Evolutionary conservation across 371 early-diverging fungal species (phyloP).

Genomic region (Saksenaea oblongispora): DNA sequence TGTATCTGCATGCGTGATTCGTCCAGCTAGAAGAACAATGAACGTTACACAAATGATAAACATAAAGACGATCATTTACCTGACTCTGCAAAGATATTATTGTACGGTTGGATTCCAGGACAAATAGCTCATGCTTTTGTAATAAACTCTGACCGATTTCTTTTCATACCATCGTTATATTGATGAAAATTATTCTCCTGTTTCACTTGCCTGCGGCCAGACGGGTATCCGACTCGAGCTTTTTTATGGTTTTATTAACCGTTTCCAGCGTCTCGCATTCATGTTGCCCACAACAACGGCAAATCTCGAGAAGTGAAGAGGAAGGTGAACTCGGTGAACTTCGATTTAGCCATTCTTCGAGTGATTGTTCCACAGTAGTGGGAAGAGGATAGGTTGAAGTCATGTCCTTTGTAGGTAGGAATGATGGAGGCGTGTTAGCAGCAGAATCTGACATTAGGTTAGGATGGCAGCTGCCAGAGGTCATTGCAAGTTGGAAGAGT

Average conservation of each 20-base stretch:
- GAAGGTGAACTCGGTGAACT: conserved; percentile 21
- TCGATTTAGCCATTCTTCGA: conserved; percentile 41
- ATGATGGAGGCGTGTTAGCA: not conserved
- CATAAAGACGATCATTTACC: conserved; percentile 16
- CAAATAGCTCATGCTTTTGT: conserved; percentile 42
- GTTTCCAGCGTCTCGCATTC: conserved; percentile 33
- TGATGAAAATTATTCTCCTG: not conserved
- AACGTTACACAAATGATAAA: conserved; percentile 2
- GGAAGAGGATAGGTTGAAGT: not conserved
- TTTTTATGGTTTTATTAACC: conserved; percentile 30
- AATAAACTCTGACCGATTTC: conserved; percentile 51
- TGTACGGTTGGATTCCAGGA: conserved; percentile 28
- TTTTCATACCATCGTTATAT: not conserved
- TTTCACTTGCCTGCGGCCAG: conserved; percentile 45
- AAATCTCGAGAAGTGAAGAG: conserved; percentile 22
- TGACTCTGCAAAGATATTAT: conserved; percentile 32
- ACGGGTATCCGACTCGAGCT: conserved; percentile 43
- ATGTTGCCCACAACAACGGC: conserved; percentile 37
- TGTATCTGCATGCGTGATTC: conserved; percentile 26
- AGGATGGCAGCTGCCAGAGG: not conserved
- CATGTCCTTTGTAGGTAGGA: not conserved
- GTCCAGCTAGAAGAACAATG: conserved; percentile 15
- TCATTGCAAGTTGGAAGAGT: not conserved
- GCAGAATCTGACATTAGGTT: not conserved
- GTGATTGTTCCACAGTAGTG: conserved; percentile 29